Percentiles rank a stretch among this genome's conserved stretches.
phyloP scores from a whole-genome alignment of 1,284 basidiomycete genomes.

The Sporisorium exsertum region DNA sequence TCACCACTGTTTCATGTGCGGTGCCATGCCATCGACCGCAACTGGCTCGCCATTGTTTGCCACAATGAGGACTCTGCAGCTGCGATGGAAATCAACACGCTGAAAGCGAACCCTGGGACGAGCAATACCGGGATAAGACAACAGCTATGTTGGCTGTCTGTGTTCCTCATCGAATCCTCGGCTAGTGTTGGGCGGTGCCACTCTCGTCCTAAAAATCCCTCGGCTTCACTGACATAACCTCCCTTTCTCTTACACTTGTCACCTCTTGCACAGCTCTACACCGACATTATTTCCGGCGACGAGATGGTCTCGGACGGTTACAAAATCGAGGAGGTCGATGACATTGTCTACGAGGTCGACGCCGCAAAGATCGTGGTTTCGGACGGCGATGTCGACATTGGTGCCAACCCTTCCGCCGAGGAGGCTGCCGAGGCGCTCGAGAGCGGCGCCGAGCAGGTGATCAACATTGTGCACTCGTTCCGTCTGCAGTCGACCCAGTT shows the following conservation, averaged over 20 bases:
- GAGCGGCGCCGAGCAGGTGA: conserved; percentile 80
- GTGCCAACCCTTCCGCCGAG: conserved; percentile 79
- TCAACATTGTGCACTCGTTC: conserved; percentile 94
- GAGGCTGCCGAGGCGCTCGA: conserved; percentile 86
- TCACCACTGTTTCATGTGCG: not conserved
- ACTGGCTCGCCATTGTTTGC: not conserved
- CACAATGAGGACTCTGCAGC: not conserved
- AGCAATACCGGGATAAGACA: no score
- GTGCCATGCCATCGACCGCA: not conserved
- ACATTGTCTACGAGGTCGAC: conserved; percentile 90
- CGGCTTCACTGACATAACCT: conserved; percentile 5
- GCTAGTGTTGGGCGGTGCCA: conserved; percentile 5
- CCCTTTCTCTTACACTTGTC: not conserved
- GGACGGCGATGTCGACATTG: conserved; percentile 90
- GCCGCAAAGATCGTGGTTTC: conserved; percentile 82
- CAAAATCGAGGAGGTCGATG: conserved; percentile 81
- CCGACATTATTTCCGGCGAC: conserved; percentile 79
- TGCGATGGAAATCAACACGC: no score
- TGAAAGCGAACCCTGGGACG: no score
- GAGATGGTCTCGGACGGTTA: conserved; percentile 77
- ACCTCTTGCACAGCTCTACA: conserved; percentile 75
- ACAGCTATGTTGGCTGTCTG: no score
- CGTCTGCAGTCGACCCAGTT: conserved; percentile 85
- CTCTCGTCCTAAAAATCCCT: not conserved
- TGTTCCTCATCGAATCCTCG: no score